Percentiles rank a stretch among this genome's conserved stretches.
phyloP scores from a whole-genome alignment of 1,139 yeast species.

The Nakaseomyces delphensis region DNA sequence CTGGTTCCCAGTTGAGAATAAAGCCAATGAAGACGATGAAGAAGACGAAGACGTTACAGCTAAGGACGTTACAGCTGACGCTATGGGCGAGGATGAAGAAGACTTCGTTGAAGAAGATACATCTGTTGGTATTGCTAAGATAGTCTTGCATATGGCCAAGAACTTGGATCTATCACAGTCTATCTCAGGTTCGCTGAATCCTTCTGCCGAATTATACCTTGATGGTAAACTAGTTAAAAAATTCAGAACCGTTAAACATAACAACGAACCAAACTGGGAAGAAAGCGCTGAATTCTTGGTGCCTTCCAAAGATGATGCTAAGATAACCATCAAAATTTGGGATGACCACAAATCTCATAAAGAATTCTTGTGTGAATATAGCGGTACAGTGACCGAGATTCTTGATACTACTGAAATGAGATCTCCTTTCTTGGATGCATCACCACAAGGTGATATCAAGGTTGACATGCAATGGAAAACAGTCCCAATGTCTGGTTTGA shows the following conservation, averaged over 20 bases:
- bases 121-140: slow-evolving; percentile 63
- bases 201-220: slow-evolving; percentile 57
- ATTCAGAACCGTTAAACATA: slow-evolving; percentile 54
- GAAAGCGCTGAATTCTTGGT: slow-evolving; percentile 53
- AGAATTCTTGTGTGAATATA: slow-evolving; percentile 35
- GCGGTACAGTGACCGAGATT: slow-evolving; percentile 48
- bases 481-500: slow-evolving; percentile 46
- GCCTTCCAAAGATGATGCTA: slow-evolving; percentile 49
- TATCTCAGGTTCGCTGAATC: slow-evolving; percentile 60
- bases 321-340: slow-evolving; percentile 46
- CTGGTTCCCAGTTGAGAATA: slow-evolving; percentile 42
- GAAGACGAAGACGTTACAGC: slow-evolving; percentile 12
- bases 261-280: slow-evolving; percentile 67
- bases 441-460: slow-evolving; percentile 39
- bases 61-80: slow-evolving; percentile 11
- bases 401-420: slow-evolving; percentile 48
- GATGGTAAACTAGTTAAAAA: slow-evolving; percentile 46
- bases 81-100: slow-evolving; percentile 19
- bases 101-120: slow-evolving; percentile 33
- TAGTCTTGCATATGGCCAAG: slow-evolving; percentile 64
- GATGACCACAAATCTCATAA: slow-evolving; percentile 42
- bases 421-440: slow-evolving; percentile 41
- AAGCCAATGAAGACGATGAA: slow-evolving; percentile 7
- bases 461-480: slow-evolving; percentile 63
- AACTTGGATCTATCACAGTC: slow-evolving; percentile 58